phyloP scores from a whole-genome alignment of 306 rosid genomes.

The Gastrolobium villosum region DNA sequence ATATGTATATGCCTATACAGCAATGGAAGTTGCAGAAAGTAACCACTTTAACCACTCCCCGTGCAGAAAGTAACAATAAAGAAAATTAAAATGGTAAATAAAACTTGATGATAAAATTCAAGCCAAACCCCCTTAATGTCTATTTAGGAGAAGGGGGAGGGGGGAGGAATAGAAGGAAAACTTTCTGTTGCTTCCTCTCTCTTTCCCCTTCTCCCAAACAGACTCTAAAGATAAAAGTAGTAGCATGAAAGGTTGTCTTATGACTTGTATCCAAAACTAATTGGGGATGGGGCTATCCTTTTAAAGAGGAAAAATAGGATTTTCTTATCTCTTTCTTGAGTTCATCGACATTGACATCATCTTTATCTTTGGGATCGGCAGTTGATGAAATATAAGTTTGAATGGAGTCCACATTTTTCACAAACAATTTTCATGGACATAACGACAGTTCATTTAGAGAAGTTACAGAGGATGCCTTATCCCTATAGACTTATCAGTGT shows the following conservation, averaged over 20 bases:
- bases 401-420: constrained; percentile 3
- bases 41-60: neutral
- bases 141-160: neutral
- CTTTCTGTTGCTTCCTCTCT: neutral
- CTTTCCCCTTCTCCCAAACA: constrained; percentile 11
- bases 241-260: neutral
- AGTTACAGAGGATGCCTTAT: constrained; percentile 4
- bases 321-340: neutral
- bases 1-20: constrained; percentile 67
- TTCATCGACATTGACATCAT: neutral
- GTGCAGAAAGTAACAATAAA: constrained; percentile 15
- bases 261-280: neutral
- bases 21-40: constrained; percentile 2
- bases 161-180: neutral
- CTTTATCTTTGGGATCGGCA: too few relatives aligned
- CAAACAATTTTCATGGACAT: neutral
- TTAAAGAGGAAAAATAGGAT: neutral
- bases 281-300: neutral
- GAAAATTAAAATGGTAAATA: constrained; percentile 1
- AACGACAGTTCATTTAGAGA: constrained; percentile 13
- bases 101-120: constrained; percentile 3
- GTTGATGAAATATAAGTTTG: neutral
- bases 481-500: neutral
- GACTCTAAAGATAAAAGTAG: neutral
- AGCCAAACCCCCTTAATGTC: neutral